Base-by-base conservation (phyloP, 2,329 filamentous ascomycete species). In the Aspergillus tanneri region DNA sequence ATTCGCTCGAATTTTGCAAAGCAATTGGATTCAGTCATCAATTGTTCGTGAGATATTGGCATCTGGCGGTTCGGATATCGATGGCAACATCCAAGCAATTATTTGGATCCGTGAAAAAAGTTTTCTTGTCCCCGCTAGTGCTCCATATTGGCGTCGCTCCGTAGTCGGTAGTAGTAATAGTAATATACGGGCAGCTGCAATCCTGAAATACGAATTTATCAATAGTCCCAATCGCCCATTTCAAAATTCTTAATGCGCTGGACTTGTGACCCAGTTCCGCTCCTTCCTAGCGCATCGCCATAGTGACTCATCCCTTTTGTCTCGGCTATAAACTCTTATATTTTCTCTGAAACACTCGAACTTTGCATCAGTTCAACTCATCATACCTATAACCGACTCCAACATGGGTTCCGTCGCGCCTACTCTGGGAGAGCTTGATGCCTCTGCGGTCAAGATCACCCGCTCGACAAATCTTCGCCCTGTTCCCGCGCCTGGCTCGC, bases 401-500 rank as follows among this genome's bases (percentile, higher is more conserved):
- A 63, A 10, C 22, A 68, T 68, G 66, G 65, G 64, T 47, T 68
- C 66, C 22, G 45, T 65, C 30, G 53, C 60, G 28, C 60, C 56
- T 23, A 48, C 57, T 19, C 36, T 60, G 14, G 61, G 66, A 3
- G 69, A 71, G 52, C 67, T 73, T 21, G 65, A 72, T 50, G 70
- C 58, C 53, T 73, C 70, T 14, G 64, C 60, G 35, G 61, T 70
- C 55, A 70, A 67, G 40, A 58, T 72, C 55, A 72, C 69, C 36
- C 67, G 55, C 19, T 66, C 67, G 30, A 62, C 64, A 25, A 63
- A 60, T 43, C 62, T 67, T 7, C 65, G 66, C 36, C 46, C 63
- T 47, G 67, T 73, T 16, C 70, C 71, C 41, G 55, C 59, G 18
- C 67, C 66, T 5, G 65, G 69, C 32, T 73, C 71, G 5, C 60